A percentile compares a stretch with the other conserved stretches of the same genome.
Evolutionary conservation across 257 asterid species (phyloP).

Genomic region (Ophiorrhiza pumila): DNA sequence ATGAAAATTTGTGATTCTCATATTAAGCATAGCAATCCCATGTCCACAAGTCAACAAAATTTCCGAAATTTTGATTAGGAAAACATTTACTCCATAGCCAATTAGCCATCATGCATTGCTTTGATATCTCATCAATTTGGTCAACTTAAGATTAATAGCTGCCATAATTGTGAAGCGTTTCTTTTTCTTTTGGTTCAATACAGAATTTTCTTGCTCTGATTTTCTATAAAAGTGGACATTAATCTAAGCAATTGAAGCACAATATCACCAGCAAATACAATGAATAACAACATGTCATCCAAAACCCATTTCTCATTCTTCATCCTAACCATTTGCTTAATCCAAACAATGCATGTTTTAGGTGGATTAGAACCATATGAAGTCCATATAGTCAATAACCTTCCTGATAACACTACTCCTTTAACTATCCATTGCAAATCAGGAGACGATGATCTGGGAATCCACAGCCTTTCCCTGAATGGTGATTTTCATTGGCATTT

Average conservation of each 20-base stretch:
- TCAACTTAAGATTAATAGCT: too few relatives aligned
- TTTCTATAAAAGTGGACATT: neutral
- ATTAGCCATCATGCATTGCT: too few relatives aligned
- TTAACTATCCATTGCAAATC: conserved; percentile 15
- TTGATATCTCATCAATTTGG: too few relatives aligned
- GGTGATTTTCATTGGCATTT: conserved; percentile 9
- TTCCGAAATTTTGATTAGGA: too few relatives aligned
- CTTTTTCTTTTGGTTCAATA: too few relatives aligned
- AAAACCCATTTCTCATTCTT: neutral
- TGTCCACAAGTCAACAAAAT: too few relatives aligned
- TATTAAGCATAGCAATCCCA: too few relatives aligned
- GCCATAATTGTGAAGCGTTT: too few relatives aligned
- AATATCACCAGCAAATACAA: neutral
- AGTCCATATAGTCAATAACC: conserved; percentile 1
- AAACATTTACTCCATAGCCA: too few relatives aligned
- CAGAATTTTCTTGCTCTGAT: too few relatives aligned
- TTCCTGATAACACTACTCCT: neutral
- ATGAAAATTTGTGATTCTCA: too few relatives aligned
- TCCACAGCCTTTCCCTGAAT: neutral
- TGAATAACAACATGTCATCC: neutral
- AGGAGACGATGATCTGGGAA: conserved; percentile 3
- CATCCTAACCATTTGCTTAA: neutral
- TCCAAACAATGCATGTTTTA: neutral
- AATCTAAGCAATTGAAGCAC: neutral
- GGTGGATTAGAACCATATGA: neutral